phyloP scores from a whole-genome alignment of 2,329 filamentous ascomycete genomes.

The Penicillium sp. region DNA sequence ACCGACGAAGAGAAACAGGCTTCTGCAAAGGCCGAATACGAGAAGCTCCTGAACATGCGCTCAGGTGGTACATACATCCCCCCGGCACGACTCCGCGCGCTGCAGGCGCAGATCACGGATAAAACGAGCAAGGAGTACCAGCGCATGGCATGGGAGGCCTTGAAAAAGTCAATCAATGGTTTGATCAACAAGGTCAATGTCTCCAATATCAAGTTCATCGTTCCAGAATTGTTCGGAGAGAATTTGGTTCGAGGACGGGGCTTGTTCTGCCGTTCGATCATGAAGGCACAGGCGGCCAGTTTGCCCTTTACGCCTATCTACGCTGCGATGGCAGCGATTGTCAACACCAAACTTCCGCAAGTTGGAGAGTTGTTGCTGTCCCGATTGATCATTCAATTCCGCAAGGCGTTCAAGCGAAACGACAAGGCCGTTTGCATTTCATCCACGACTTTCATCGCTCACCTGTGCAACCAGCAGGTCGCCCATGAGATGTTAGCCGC shows the following conservation, averaged over 20 bases:
- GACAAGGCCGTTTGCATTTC: conserved; percentile 94
- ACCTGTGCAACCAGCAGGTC: conserved; percentile 93
- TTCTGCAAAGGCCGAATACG: conserved; percentile 84
- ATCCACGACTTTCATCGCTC: conserved; percentile 89
- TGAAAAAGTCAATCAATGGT: conserved; percentile 98
- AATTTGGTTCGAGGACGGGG: conserved; percentile 88
- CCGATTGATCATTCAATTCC: conserved; percentile 82
- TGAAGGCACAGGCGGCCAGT: conserved; percentile 96
- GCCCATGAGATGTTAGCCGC: conserved; percentile 89
- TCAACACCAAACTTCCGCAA: conserved; percentile 94
- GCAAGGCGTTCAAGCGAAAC: conserved; percentile 92
- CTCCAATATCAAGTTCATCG: conserved; percentile 95
- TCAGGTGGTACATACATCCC: conserved; percentile 96
- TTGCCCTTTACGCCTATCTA: conserved; percentile 96
- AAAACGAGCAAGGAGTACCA: conserved; percentile 96
- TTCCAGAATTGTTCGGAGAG: conserved; percentile 91
- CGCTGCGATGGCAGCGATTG: conserved; percentile 89
- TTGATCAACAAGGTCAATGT: conserved; percentile 99
- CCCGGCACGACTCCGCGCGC: conserved; percentile 78
- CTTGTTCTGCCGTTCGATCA: conserved; percentile 90
- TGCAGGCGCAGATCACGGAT: conserved; percentile 96
- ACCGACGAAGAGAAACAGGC: conserved; percentile 81
- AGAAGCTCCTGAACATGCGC: conserved; percentile 85
- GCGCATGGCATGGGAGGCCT: conserved; percentile 96
- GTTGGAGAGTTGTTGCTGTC: conserved; percentile 87